Percentiles rank a stretch among this genome's conserved stretches.
These are phyloP conservation scores for Globisporangium lucens DNA, from an alignment of 352 stramenopile species.

Conservation along the genomic window DNA sequence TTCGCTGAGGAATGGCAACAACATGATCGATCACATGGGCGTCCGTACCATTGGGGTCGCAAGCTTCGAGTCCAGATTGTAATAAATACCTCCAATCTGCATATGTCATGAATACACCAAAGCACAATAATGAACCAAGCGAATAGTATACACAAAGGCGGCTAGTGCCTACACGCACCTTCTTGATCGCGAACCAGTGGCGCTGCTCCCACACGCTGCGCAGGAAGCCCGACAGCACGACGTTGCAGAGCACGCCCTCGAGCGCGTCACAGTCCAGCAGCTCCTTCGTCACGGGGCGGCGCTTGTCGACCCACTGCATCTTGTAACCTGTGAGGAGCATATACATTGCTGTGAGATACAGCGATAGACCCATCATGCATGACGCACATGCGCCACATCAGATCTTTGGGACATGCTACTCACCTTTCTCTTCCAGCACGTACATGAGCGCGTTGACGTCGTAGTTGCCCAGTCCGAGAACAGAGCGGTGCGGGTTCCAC, in stretches of 20 bases:
- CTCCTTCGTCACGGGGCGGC: conserved; percentile 34
- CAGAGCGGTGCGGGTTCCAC: conserved; percentile 64
- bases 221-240: conserved; percentile 42
- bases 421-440: conserved; percentile 59
- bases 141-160: not conserved
- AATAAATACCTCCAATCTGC: conserved; percentile 53
- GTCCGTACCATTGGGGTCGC: conserved; percentile 36
- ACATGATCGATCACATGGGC: too few species aligned
- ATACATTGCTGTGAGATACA: not conserved
- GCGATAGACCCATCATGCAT: not conserved
- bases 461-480: conserved; percentile 76
- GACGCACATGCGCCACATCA: not conserved
- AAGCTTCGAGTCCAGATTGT: conserved; percentile 81
- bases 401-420: not conserved
- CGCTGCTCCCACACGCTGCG: conserved; percentile 56
- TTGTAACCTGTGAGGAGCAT: conserved; percentile 36
- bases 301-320: conserved; percentile 74
- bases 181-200: conserved; percentile 80
- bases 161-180: conserved; percentile 20
- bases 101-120: not conserved
- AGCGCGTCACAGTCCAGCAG: conserved; percentile 41
- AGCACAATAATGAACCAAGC: not conserved
- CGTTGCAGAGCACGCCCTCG: conserved; percentile 68
- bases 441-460: conserved; percentile 75
- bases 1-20: too few species aligned